Evolutionary conservation across 441 rosid species (phyloP), one percentile per base, ranked within the genome.

Genomic region (Corymbia citriodora): DNA sequence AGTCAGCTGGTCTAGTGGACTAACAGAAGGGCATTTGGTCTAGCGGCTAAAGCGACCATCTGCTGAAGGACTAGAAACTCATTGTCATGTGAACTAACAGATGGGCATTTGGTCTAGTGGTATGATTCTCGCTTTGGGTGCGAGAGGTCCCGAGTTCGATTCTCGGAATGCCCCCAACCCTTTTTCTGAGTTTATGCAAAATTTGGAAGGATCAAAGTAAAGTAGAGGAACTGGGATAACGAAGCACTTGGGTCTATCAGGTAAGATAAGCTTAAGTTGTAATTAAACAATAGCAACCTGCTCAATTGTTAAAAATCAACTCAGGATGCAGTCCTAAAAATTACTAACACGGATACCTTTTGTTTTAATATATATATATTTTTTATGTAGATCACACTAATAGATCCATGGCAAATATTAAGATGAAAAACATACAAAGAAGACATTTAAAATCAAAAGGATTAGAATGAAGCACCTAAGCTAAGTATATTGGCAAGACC

Each of bases 51-150:
- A 59, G 65, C n/a, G 79, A 68, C 57, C 79, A 68, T 9, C 7
- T 10, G 2, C 2, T 16, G 72, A n/a, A n/a, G 0, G 79, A 68
- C 29, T 11, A 74, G 3, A 40, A 74, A 74, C 29, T 45, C 50
- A 74, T 10, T 21, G 27, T 72, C 49, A 5, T 5, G 2, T 4
- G 29, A 2, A 7, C 15, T 6, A 40, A 40, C 27, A 36, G 5
- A 72, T 36, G 85, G 88, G 88, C 88, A 87, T 87, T 87, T 87
- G 88, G 88, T 57, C 88, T 87, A 87, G 88, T 87, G 88, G 72
- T 87, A 87, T 87, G 88, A 87, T 87, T 87, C 70, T 87, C 72
- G 88, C 88, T 87, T 87, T 23, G 88, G 88, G 88, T 87, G 88
- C 72, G 53, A 87, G 88, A 87, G 88, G 88, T 87, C 88, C 88